Evolutionary conservation across 106 monocot species (phyloP).

Genomic region (Vanilla planifolia): DNA sequence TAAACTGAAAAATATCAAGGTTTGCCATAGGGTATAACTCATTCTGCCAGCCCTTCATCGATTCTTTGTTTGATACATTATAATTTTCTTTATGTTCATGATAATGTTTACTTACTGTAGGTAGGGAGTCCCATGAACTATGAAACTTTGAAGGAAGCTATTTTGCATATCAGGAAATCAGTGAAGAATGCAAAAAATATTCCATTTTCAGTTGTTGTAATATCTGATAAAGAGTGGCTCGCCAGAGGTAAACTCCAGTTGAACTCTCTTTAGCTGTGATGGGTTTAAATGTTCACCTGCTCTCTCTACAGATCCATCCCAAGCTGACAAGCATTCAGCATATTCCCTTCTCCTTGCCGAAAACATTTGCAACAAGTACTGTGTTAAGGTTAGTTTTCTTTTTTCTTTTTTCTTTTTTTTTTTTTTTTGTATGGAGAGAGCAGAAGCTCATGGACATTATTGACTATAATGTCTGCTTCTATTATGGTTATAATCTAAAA

Average conservation of each 20-base stretch:
- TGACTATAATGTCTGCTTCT: too few relatives aligned
- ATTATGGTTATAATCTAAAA: too few relatives aligned
- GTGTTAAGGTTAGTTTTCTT: slow-evolving; percentile 60
- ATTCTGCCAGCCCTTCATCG: slow-evolving; percentile 17
- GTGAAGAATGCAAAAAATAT: slow-evolving; percentile 36
- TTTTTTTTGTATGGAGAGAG: too few relatives aligned
- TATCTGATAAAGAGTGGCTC: slow-evolving; percentile 88
- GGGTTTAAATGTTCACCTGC: slow-evolving; percentile 13
- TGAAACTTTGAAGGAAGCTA: slow-evolving; percentile 79
- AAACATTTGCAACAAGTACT: slow-evolving; percentile 75
- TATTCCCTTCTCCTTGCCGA: slow-evolving; percentile 96
- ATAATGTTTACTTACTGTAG: slow-evolving; percentile 25
- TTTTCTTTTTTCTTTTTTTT: too few relatives aligned
- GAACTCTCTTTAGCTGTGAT: not conserved
- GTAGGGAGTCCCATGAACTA: slow-evolving; percentile 88
- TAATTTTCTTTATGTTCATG: too few relatives aligned
- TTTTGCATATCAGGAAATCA: slow-evolving; percentile 57
- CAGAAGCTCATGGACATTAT: too few relatives aligned
- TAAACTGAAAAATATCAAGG: slow-evolving; percentile 64
- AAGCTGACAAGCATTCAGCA: slow-evolving; percentile 87
- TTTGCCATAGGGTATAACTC: slow-evolving; percentile 63
- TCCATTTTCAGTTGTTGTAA: slow-evolving; percentile 80
- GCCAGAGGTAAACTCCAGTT: slow-evolving; percentile 51
- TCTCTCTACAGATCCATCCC: slow-evolving; percentile 61
- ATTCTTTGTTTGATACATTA: too few relatives aligned